Conservation (phyloP, 768 basidiomycete species). For the Termitomyces sp. region DNA sequence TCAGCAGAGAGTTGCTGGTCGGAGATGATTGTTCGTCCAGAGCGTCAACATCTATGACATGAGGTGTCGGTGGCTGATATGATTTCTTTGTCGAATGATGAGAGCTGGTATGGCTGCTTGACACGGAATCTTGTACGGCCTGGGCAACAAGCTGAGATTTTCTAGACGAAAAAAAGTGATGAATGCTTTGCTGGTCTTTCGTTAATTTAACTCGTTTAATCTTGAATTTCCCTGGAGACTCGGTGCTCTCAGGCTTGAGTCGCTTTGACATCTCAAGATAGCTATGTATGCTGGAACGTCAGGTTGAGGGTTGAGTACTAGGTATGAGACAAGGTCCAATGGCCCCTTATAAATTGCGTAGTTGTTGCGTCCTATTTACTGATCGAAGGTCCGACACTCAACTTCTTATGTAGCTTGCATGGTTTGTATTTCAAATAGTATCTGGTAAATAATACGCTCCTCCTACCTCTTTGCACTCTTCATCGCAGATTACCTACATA, state of each 20-base stretch:
- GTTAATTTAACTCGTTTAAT: neutral
- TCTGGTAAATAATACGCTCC: too few species aligned
- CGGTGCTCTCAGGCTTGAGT: neutral
- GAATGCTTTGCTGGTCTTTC: neutral
- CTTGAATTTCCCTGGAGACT: neutral
- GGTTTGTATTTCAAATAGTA: too few species aligned
- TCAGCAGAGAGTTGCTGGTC: neutral
- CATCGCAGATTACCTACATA: too few species aligned
- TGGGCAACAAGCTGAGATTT: neutral
- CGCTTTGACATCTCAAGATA: neutral
- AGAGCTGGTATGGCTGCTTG: neutral
- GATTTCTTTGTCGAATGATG: neutral
- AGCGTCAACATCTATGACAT: slow-evolving; percentile 7
- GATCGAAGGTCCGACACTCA: too few species aligned
- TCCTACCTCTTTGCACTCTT: too few species aligned
- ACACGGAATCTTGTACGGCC: neutral
- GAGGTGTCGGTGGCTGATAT: neutral
- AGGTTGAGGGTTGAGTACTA: neutral
- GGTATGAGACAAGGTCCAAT: too few species aligned
- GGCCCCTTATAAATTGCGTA: too few species aligned
- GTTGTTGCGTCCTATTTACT: too few species aligned
- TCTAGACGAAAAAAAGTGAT: neutral
- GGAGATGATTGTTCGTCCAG: neutral
- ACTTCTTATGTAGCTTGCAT: too few species aligned
- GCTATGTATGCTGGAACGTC: neutral